phyloP scores from a whole-genome alignment of 257 asterid species.

The Nicotiana otophora region DNA sequence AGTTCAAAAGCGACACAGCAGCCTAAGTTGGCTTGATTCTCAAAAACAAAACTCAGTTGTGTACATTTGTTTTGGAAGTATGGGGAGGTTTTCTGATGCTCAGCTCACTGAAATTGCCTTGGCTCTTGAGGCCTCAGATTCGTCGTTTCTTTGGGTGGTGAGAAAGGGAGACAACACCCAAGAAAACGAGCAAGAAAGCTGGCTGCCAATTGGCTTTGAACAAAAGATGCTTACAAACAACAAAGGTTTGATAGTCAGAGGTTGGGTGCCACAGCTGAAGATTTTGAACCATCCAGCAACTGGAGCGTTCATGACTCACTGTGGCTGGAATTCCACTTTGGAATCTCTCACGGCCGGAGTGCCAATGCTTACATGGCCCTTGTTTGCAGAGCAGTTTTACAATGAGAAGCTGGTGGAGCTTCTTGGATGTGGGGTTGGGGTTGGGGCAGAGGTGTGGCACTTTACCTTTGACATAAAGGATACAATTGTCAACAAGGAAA shows the following conservation, averaged over 20 bases:
- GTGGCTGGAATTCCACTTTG: conserved; percentile 31
- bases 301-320: conserved; percentile 29
- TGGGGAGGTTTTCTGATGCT: conserved; percentile 4
- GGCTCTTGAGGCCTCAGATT: conserved; percentile 18
- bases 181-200: neutral
- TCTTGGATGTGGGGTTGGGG: conserved; percentile 14
- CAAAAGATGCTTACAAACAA: neutral
- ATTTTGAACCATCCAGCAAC: conserved; percentile 21
- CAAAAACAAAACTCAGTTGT: conserved; percentile 10
- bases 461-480: neutral
- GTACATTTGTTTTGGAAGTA: conserved; percentile 25
- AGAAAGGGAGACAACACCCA: neutral
- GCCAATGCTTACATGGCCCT: conserved; percentile 33
- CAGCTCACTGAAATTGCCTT: conserved; percentile 23
- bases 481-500: conserved; percentile 1
- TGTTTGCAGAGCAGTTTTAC: conserved; percentile 27
- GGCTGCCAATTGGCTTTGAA: conserved; percentile 23
- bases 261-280: conserved; percentile 25
- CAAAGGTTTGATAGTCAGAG: conserved; percentile 20
- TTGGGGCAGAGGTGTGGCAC: conserved; percentile 18
- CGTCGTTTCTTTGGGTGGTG: conserved; percentile 20
- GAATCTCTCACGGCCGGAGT: conserved; percentile 25
- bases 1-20: neutral
- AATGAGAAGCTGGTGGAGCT: conserved; percentile 20
- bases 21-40: conserved; percentile 19